Conservation (phyloP, 139 green algal species). For the Chlorella ohadii region DNA sequence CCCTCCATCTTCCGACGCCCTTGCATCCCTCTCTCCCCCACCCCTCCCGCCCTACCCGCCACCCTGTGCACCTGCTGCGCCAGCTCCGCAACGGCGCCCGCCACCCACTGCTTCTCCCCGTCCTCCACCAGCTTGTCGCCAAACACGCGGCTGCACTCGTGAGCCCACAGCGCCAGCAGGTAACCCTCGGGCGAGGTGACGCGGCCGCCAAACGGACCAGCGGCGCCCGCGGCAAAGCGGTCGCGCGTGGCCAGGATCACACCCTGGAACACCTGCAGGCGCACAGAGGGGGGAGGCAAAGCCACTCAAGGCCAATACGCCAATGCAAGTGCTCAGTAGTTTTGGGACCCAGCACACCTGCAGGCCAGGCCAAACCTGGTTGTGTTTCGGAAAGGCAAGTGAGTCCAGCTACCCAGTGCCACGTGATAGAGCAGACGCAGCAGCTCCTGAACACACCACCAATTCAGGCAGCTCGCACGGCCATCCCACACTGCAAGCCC, state of each 20-base stretch:
- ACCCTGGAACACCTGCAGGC: slow-evolving; percentile 69
- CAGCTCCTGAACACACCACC: too few species aligned
- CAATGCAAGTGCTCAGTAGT: too few species aligned
- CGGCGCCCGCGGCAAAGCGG: slow-evolving; percentile 50
- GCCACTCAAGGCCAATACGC: too few species aligned
- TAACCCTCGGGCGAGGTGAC: slow-evolving; percentile 86
- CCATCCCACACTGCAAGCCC: background rate
- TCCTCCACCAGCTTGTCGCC: slow-evolving; percentile 87
- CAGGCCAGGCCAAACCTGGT: too few species aligned
- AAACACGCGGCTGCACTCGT: slow-evolving; percentile 95
- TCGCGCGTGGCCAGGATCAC: slow-evolving; percentile 82
- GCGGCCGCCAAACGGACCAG: slow-evolving; percentile 65
- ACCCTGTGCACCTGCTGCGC: slow-evolving; percentile 47
- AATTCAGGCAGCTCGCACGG: background rate
- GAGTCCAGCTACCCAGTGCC: too few species aligned
- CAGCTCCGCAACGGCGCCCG: slow-evolving; percentile 70
- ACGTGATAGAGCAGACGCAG: too few species aligned
- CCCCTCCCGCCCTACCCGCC: too few species aligned
- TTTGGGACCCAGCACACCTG: too few species aligned
- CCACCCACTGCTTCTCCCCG: slow-evolving; percentile 92
- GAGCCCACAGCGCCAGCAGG: slow-evolving; percentile 89
- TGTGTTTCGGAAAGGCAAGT: too few species aligned
- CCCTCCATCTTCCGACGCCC: too few species aligned
- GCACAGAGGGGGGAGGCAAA: background rate
- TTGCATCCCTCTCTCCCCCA: too few species aligned